Percentiles rank a stretch among this genome's conserved stretches.
Conservation (phyloP, 257 asterid species). For the Leonotis leonurus region DNA sequence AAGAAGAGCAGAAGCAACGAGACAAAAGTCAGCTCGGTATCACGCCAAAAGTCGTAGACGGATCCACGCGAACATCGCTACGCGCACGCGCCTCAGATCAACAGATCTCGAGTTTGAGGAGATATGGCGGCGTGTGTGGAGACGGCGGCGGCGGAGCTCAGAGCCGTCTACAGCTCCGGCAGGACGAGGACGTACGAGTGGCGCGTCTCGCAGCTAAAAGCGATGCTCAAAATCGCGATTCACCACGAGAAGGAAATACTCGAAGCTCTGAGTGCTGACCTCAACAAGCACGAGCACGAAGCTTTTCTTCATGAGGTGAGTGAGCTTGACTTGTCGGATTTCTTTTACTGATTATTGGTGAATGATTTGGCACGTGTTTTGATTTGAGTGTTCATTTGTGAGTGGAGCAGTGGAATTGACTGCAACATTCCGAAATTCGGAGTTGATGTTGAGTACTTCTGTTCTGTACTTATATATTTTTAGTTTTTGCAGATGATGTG, state of each 20-base stretch:
- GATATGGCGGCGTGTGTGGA: slow-evolving; percentile 33
- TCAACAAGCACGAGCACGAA: slow-evolving; percentile 68
- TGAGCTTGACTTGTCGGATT: neutral
- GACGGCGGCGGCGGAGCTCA: slow-evolving; percentile 53
- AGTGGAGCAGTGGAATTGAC: neutral
- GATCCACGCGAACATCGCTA: neutral
- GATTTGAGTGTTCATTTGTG: neutral
- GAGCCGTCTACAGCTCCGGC: slow-evolving; percentile 45
- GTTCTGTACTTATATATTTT: too few species aligned
- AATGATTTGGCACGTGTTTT: neutral
- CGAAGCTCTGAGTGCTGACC: slow-evolving; percentile 63
- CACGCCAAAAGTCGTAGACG: too few species aligned
- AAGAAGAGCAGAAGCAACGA: too few species aligned
- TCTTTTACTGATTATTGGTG: too few species aligned
- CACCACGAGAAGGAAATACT: slow-evolving; percentile 58
- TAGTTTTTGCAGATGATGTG: too few species aligned
- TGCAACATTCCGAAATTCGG: neutral
- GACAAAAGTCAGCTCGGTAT: too few species aligned
- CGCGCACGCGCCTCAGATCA: neutral
- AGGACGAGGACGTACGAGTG: slow-evolving; percentile 64
- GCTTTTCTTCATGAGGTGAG: slow-evolving; percentile 66
- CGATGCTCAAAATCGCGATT: slow-evolving; percentile 40
- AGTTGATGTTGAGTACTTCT: neutral
- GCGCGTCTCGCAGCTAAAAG: slow-evolving; percentile 76
- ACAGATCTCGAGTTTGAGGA: neutral